Conservation (phyloP, 108 stramenopile species). For the Skeletonema marinoi region DNA sequence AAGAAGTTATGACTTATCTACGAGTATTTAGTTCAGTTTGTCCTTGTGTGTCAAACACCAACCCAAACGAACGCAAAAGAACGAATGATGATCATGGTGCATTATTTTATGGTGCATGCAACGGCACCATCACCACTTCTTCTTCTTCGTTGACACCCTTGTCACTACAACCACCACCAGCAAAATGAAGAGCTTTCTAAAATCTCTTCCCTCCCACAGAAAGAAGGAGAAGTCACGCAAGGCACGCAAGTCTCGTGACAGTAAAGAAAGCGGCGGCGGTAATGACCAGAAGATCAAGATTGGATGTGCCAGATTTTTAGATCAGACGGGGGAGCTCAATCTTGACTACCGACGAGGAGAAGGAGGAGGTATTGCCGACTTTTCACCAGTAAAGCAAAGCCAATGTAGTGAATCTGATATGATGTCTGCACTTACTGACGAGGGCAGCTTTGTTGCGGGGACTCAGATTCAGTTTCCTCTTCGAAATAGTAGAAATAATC, state of each 20-base stretch:
- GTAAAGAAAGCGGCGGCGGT: background rate
- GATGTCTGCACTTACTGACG: background rate
- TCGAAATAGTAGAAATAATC: background rate
- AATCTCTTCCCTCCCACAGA: conserved; percentile 45
- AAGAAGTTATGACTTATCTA: no score
- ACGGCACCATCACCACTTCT: no score
- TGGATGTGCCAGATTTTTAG: background rate
- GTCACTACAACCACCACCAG: background rate
- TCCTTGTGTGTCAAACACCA: no score
- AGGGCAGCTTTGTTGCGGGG: background rate
- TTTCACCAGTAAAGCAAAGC: background rate
- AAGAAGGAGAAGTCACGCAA: conserved; percentile 34
- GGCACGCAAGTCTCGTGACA: conserved; percentile 4
- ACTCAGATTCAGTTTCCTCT: background rate
- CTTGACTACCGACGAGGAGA: background rate
- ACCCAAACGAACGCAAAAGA: no score
- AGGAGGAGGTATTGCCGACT: background rate
- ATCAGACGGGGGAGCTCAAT: background rate
- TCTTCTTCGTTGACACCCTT: background rate
- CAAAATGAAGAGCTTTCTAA: conserved; percentile 29
- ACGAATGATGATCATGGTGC: no score
- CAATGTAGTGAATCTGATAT: background rate
- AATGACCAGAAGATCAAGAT: background rate
- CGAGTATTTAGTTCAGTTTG: no score
- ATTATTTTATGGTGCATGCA: no score